phyloP scores from a whole-genome alignment of 2,329 filamentous ascomycete species.

The Chaetomiaceae sp. region DNA sequence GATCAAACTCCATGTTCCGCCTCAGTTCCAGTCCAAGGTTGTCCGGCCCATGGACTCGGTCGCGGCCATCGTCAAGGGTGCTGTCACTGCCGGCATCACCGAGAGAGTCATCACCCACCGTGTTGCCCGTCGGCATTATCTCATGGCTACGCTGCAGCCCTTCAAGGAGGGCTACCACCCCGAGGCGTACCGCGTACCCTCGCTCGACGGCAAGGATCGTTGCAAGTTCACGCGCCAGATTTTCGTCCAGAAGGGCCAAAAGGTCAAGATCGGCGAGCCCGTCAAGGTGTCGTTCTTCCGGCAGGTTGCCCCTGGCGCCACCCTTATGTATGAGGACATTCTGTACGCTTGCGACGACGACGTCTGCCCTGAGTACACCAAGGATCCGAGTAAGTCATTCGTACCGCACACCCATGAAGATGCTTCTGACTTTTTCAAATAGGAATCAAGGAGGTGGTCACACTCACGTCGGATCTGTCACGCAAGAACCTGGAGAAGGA shows the following conservation, averaged over 20 bases:
- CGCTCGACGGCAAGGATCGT: conserved; percentile 91
- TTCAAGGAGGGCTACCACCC: conserved; percentile 99
- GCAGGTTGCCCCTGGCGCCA: conserved; percentile 93
- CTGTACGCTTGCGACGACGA: conserved; percentile 97
- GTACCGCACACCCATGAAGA: not conserved
- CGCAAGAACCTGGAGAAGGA: conserved; percentile 99
- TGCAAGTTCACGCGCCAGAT: conserved; percentile 99
- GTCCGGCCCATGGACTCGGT: conserved; percentile 99
- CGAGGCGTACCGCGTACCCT: conserved; percentile 95
- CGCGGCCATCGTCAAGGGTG: conserved; percentile 96
- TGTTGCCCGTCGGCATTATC: conserved; percentile 94
- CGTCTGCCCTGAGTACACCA: conserved; percentile 96
- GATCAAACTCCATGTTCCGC: conserved; percentile 96
- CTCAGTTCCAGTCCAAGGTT: conserved; percentile 97
- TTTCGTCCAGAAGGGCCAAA: conserved; percentile 96
- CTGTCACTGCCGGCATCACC: conserved; percentile 95
- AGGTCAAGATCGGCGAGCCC: conserved; percentile 98
- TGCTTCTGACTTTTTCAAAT: conserved; percentile 7
- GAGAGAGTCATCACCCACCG: conserved; percentile 95
- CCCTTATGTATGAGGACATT: conserved; percentile 99
- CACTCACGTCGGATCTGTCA: conserved; percentile 91
- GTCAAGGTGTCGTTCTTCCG: conserved; percentile 99
- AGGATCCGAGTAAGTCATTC: conserved; percentile 84
- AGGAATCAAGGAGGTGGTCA: conserved; percentile 99
- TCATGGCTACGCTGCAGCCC: conserved; percentile 97